Evolutionary conservation across 805 yeast species (phyloP).

Genomic region (Candida peoriensis): DNA sequence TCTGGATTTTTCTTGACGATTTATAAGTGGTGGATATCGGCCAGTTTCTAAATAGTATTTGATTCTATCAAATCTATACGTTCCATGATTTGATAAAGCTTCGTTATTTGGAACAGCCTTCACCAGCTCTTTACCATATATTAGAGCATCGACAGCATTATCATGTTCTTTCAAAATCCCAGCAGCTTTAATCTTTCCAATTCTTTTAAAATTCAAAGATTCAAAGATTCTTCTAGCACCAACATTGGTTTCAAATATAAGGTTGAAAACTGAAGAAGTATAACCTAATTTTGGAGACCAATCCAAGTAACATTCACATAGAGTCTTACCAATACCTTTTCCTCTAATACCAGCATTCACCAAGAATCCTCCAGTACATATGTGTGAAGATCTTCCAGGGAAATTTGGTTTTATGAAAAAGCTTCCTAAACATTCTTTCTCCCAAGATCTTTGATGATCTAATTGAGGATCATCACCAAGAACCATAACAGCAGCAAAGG

Average conservation of each 20-base stretch:
- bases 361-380: conserved; percentile 83
- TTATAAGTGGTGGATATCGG: conserved; percentile 76
- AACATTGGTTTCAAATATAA: conserved; percentile 84
- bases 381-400: conserved; percentile 90
- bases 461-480: conserved; percentile 67
- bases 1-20: conserved; percentile 83
- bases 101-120: conserved; percentile 36
- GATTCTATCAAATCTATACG: conserved; percentile 65
- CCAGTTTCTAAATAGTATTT: conserved; percentile 78
- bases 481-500: conserved; percentile 71
- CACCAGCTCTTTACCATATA: conserved; percentile 77
- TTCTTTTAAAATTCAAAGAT: conserved; percentile 63
- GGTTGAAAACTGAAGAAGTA: conserved; percentile 75
- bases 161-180: conserved; percentile 84
- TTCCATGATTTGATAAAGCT: conserved; percentile 44
- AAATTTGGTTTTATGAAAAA: conserved; percentile 82
- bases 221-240: conserved; percentile 80
- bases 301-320: conserved; percentile 77
- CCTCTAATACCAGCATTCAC: conserved; percentile 93
- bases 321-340: conserved; percentile 82
- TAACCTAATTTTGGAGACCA: conserved; percentile 93
- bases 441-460: conserved; percentile 70
- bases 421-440: conserved; percentile 85
- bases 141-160: conserved; percentile 79
- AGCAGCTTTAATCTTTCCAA: conserved; percentile 82